A percentile compares a stretch with the other conserved stretches of the same genome.
These are phyloP conservation scores for Hamigera avellanea DNA, from an alignment of 495 filamentous ascomycete species.

Conservation along the genomic window DNA sequence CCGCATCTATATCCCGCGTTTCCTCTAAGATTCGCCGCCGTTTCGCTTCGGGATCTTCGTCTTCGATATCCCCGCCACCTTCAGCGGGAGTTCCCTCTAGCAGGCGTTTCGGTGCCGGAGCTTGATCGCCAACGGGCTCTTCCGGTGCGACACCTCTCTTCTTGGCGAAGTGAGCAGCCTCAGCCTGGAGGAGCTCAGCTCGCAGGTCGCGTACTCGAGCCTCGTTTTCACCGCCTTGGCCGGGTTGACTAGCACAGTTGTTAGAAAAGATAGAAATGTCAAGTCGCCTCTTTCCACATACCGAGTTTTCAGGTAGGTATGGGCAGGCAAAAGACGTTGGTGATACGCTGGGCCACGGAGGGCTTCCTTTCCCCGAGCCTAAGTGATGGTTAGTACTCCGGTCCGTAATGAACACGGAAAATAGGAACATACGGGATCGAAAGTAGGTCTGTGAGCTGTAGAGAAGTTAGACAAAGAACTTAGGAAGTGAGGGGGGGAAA, in stretches of 20 bases:
- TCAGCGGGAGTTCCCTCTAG: constrained; percentile 37
- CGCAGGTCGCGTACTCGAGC: constrained; percentile 65
- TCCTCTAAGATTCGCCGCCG: constrained; percentile 80
- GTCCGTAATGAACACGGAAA: background rate
- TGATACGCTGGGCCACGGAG: constrained; percentile 91
- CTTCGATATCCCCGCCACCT: constrained; percentile 29
- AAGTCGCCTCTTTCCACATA: constrained; percentile 15
- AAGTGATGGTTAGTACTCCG: constrained; percentile 11
- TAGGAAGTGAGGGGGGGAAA: too few relatives aligned
- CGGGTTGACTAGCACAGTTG: constrained; percentile 50
- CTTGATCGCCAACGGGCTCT: constrained; percentile 22
- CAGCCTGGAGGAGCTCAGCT: constrained; percentile 80
- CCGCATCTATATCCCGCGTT: constrained; percentile 81
- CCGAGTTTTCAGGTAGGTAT: constrained; percentile 84
- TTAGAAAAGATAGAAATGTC: constrained; percentile 7
- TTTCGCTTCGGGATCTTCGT: constrained; percentile 74
- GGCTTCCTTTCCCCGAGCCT: constrained; percentile 92
- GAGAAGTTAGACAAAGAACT: constrained; percentile 13
- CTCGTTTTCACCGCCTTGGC: constrained; percentile 81
- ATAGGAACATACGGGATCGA: constrained; percentile 61
- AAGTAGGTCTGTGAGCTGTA: constrained; percentile 72
- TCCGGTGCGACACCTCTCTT: constrained; percentile 48
- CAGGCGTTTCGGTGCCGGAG: constrained; percentile 49
- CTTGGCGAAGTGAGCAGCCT: constrained; percentile 81
- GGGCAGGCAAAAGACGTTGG: constrained; percentile 85